A percentile compares a stretch with the other conserved stretches of the same genome.
Evolutionary conservation across 768 basidiomycete genomes (phyloP).

Genomic region (Postia placenta): DNA sequence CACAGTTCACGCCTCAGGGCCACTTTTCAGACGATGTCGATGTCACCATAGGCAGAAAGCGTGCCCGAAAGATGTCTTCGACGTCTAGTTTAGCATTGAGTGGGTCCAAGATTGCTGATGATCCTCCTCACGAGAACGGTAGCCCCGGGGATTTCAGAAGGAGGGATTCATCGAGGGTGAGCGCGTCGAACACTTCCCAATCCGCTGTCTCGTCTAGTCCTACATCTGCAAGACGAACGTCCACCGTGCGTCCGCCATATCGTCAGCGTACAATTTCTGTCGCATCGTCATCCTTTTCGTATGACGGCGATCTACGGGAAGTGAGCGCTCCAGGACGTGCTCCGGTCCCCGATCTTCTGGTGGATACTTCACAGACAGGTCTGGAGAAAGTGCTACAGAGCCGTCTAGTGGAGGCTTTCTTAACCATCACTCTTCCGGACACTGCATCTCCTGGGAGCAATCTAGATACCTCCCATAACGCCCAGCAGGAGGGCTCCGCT

Average conservation of each 20-base stretch:
- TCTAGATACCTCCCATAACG: not conserved
- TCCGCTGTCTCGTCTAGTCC: conserved; percentile 19
- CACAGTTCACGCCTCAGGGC: conserved; percentile 52
- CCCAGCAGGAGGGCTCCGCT: no score
- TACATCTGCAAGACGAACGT: conserved; percentile 6
- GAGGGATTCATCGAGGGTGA: conserved; percentile 41
- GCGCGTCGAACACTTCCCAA: conserved; percentile 8
- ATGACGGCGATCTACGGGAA: conserved; percentile 4
- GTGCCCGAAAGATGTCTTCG: conserved; percentile 54
- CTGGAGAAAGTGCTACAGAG: conserved; percentile 69
- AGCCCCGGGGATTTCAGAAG: conserved; percentile 34
- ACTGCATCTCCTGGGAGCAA: not conserved
- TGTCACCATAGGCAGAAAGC: conserved; percentile 49
- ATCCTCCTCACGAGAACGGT: conserved; percentile 11
- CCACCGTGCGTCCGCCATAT: conserved; percentile 9
- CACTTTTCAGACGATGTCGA: conserved; percentile 68
- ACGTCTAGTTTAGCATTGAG: conserved; percentile 47
- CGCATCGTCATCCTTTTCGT: conserved; percentile 36
- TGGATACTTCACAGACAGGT: conserved; percentile 59
- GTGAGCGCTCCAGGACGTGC: conserved; percentile 7
- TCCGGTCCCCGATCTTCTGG: conserved; percentile 31
- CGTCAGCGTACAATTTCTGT: conserved; percentile 45
- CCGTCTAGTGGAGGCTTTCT: conserved; percentile 73
- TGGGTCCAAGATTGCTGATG: conserved; percentile 42
- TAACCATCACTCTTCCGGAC: conserved; percentile 45